phyloP scores from a whole-genome alignment of 2,329 filamentous ascomycete species.

The Sclerotinia borealis region DNA sequence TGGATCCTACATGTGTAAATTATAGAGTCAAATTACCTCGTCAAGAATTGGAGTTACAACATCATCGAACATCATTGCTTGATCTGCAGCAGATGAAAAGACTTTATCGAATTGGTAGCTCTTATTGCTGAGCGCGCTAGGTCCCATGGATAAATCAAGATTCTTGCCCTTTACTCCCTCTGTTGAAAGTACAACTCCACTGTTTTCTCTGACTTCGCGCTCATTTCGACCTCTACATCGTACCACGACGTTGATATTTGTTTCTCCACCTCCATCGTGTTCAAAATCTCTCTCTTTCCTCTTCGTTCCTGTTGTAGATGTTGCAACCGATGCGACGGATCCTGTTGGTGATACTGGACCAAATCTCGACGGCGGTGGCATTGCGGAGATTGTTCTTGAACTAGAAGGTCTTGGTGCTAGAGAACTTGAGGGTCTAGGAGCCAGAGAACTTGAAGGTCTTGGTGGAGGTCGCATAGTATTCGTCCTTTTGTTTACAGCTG shows the following conservation, averaged over 20 bases:
- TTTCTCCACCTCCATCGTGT: constrained; percentile 67
- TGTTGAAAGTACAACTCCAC: constrained; percentile 81
- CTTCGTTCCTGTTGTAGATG: constrained; percentile 57
- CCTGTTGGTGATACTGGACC: constrained; percentile 57
- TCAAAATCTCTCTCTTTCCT: constrained; percentile 86
- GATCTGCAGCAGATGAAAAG: constrained; percentile 90
- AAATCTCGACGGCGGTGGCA: constrained; percentile 24
- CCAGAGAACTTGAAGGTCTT: constrained; percentile 40
- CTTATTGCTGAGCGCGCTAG: constrained; percentile 89
- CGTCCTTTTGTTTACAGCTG: constrained; percentile 42
- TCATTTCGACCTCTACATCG: constrained; percentile 89
- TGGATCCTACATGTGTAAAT: background rate
- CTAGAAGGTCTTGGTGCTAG: constrained; percentile 19
- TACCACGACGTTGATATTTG: constrained; percentile 97
- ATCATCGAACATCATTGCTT: constrained; percentile 90
- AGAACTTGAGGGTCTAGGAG: constrained; percentile 45
- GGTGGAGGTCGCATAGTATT: constrained; percentile 47
- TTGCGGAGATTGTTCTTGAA: constrained; percentile 41
- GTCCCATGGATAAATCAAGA: constrained; percentile 85
- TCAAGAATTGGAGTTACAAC: constrained; percentile 89
- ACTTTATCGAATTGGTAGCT: constrained; percentile 96
- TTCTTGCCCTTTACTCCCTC: constrained; percentile 81
- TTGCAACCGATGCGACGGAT: constrained; percentile 54
- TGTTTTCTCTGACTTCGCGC: constrained; percentile 89
- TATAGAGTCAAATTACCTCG: constrained; percentile 55